Base-by-base conservation (phyloP, 352 stramenopile genomes). In the Phytophthora palmivora region DNA sequence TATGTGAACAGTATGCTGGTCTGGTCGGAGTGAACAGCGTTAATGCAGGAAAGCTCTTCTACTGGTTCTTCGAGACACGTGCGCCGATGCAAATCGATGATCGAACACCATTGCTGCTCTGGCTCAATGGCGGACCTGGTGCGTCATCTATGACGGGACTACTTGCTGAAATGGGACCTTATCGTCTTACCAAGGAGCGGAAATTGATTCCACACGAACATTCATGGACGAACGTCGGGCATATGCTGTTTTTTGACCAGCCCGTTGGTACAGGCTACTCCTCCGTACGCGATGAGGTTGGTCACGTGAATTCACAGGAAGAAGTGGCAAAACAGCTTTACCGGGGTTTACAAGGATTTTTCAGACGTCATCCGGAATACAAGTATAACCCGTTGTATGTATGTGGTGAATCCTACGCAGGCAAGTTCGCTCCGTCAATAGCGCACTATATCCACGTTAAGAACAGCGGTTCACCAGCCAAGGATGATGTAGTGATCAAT, bases 351-450 rank as follows among this genome's bases (percentile, higher is more conserved):
- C 82, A 92, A 54, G 72, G 80, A 19, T 99, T 99, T 67, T 91
- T 96, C 34, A 66, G 76, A 33, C 77, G 95, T 11, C 94, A 99
- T 34, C 87, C 84, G 0, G 82, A 91, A 64, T 95, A 92, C 69
- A 70, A 90, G 4, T 45, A 43, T 61, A 84, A 83, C 28, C 78
- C 75, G 7, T 38, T 92, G 53, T 89, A 77, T 34, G 63, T 90
- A 10, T 95, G 82, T 19, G 89, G 96, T 49, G 96, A 99, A 76
- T 98, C 88, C 28, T 98, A 99, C 72, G 96, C 97, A 3, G 97
- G 97, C 26, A 98, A 99, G 74, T 99, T 98, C 70, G 98, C 98
- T 37, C 94, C 96, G 14, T 91, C 81, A 42, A 97, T 99, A 74
- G 86, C 97, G 56, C 76, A 94, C 67, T 96, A 97, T 61, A 98